Evolutionary conservation across 1,284 basidiomycete species (phyloP).

Genomic region (Xanthoconium separans): DNA sequence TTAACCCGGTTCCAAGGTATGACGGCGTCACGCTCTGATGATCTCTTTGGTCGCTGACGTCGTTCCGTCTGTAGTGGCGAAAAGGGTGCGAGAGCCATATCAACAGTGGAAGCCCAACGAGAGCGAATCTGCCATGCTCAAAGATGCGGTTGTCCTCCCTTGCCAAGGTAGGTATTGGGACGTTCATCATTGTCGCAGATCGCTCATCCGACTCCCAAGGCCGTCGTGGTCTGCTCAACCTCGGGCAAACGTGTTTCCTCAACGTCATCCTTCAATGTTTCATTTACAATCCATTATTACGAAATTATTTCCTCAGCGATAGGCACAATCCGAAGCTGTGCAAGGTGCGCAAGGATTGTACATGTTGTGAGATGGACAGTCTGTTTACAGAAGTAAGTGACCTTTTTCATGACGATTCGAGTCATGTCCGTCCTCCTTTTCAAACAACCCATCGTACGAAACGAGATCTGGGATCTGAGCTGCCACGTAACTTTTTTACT

Average conservation of each 20-base stretch:
- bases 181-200: not conserved
- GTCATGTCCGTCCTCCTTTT: not conserved
- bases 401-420: not conserved
- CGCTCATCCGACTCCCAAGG: slow-evolving; percentile 42
- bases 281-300: slow-evolving; percentile 87
- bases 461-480: not conserved
- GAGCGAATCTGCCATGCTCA: slow-evolving; percentile 39
- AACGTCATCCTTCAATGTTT: slow-evolving; percentile 94
- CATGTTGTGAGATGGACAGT: slow-evolving; percentile 94
- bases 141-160: slow-evolving; percentile 41
- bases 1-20: slow-evolving; percentile 48
- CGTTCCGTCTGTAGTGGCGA: slow-evolving; percentile 33
- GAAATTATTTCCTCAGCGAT: slow-evolving; percentile 90
- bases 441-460: not conserved
- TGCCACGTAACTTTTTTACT: not conserved
- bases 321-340: slow-evolving; percentile 74
- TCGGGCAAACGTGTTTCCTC: slow-evolving; percentile 95
- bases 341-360: slow-evolving; percentile 69
- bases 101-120: slow-evolving; percentile 42
- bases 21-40: not conserved
- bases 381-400: slow-evolving; percentile 77
- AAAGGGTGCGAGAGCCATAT: slow-evolving; percentile 43
- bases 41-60: not conserved
- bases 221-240: slow-evolving; percentile 85
- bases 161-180: slow-evolving; percentile 55